phyloP scores from a whole-genome alignment of 148 eudicot species.

The Spergularia bocconei region DNA sequence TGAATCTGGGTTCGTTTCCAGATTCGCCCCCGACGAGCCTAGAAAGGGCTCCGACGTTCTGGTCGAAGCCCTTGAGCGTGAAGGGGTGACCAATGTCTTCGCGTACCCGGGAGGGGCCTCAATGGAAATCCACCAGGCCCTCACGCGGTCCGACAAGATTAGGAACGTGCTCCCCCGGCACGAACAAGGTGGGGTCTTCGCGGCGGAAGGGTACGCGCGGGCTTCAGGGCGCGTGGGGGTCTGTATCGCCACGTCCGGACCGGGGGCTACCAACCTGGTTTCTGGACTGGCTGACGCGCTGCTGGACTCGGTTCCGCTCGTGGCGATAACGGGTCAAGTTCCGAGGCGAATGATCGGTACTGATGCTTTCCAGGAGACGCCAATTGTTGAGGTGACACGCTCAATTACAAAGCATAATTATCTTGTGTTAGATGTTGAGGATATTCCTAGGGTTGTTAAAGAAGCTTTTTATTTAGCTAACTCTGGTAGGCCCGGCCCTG shows the following conservation, averaged over 20 bases:
- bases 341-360: constrained; percentile 90
- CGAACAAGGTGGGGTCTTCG: constrained; percentile 90
- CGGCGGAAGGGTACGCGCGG: constrained; percentile 94
- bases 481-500: constrained; percentile 84
- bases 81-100: constrained; percentile 69
- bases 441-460: constrained; percentile 73
- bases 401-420: constrained; percentile 89
- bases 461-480: constrained; percentile 73
- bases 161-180: constrained; percentile 79
- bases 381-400: constrained; percentile 88
- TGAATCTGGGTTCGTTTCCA: constrained; percentile 23
- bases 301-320: constrained; percentile 71
- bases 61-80: constrained; percentile 85
- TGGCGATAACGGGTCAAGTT: constrained; percentile 88
- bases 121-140: constrained; percentile 88
- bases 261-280: constrained; percentile 86
- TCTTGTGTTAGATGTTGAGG: constrained; percentile 74
- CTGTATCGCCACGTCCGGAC: constrained; percentile 94
- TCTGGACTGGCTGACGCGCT: constrained; percentile 84
- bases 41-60: constrained; percentile 79
- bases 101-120: constrained; percentile 97
- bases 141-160: constrained; percentile 61
- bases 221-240: constrained; percentile 80
- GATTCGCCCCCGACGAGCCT: constrained; percentile 65
- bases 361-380: constrained; percentile 89